Base-by-base conservation (phyloP, 129 eudicot species). In the Artemisia argyi region DNA sequence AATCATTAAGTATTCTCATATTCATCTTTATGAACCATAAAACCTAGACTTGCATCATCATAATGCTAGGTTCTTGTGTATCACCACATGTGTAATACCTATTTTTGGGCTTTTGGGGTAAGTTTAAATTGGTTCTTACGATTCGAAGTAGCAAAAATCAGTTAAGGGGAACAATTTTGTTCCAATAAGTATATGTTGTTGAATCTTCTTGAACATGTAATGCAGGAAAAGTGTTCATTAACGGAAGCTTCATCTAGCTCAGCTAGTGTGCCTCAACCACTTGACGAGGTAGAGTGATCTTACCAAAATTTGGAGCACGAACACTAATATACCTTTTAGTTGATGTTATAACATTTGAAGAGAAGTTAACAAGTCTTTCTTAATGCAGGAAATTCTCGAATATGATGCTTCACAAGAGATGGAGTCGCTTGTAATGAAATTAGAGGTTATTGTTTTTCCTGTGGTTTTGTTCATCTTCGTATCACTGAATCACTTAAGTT, bases 141-240 rank as follows among this genome's bases (percentile, higher is more conserved):
- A 35, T 35, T 5, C 8, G 35, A 30, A 30, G 35, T 30, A 30
- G 35, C 5, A 30, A 30, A 30, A 3, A 30, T 30, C 35, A 30
- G 5, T 30, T 3, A 30, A 30, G 6, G 35, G 35, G 0, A 30
- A 30, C 35, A 30, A 30, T 30, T 30, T 30, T 30, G 6, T 30
- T 30, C 35, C 35, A 4, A 30, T 30, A 30, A 30, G 5, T 30
- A 28, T 28, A 4, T 4, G 6, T 30, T 30, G 35, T 4, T 30
- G 35, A 30, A 30, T 30, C 5, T 30, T 30, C 35, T 76, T 66
- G 53, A 26, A 51, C 50, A 75, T 67, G 49, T 35, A 72, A 42
- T 78, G 85, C 76, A 88, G 93, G 80, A 73, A 58, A 58, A 54
- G 42, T 57, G 72, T 65, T 11, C 70, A 16, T 57, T 70, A 54